Base-by-base conservation (phyloP, 257 asterid species). In the Gardenia jasminoides region DNA sequence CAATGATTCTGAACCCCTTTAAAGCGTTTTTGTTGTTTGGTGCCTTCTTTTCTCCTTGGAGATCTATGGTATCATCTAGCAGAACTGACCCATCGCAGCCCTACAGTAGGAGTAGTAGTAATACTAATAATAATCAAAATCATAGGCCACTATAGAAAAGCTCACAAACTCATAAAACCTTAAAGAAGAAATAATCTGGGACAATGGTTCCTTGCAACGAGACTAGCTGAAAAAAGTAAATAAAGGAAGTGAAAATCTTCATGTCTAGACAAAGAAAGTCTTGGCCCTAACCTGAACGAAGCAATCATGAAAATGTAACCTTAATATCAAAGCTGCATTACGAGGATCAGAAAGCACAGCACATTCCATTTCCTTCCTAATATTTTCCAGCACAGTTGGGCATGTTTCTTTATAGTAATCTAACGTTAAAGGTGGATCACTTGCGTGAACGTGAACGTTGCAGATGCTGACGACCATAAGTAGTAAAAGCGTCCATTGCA, bases 331-430 rank as follows among this genome's bases (percentile, higher is more conserved):
- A 76, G 98, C 98, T 16, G 97, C 98, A 72, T 94, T 89, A 19
- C 96, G 95, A 13, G 98, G 97, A 88, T 94, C 90, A 77, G 98
- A 89, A 13, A 93, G 89, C 54, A 92, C 97, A 12, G 91, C 93
- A 36, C 98, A 94, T 65, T 94, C 97, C 98, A 91, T 92, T 84
- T 93, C 98, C 76, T 84, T 94, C 86, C 91, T 80, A 9, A 94
- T 89, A 3, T 88, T 76, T 39, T 90, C 96, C 13, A 88, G 88
- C 44, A 87, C 87, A 9, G 83, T 78, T 1, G 97, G 98, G 77
- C 98, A 94, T 7, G 90, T 86, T 9, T 90, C 78, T 59, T 87
- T 84, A 79, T 94, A 94, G 85, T 90, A 94, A 74, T 90, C 98
- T 58, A 92, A 80, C 52, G 91, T 89, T 72, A 94, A 76, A 80